Conservation (phyloP, 2,329 filamentous ascomycete species). For the Penicillium sumatraense region DNA sequence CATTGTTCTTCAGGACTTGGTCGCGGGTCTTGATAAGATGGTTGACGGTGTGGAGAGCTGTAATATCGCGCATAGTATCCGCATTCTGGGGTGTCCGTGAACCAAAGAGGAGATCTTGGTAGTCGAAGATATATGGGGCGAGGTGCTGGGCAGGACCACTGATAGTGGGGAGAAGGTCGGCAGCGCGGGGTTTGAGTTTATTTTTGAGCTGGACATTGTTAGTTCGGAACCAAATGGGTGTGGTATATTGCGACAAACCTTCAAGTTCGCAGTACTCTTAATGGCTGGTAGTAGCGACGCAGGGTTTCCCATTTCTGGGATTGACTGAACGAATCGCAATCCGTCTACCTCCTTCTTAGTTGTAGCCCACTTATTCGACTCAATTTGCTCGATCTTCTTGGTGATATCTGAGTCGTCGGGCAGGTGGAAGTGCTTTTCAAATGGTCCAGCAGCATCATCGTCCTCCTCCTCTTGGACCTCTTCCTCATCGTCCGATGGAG, state of each 20-base stretch:
- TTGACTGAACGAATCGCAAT: constrained; percentile 35
- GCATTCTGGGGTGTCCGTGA: constrained; percentile 73
- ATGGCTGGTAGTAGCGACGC: constrained; percentile 32
- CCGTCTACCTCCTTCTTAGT: constrained; percentile 43
- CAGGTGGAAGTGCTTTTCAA: constrained; percentile 77
- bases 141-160: constrained; percentile 67
- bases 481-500: constrained; percentile 50
- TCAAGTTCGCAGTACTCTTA: constrained; percentile 39
- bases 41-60: constrained; percentile 84
- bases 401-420: constrained; percentile 66
- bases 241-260: constrained; percentile 30
- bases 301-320: constrained; percentile 35
- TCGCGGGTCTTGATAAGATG: constrained; percentile 94
- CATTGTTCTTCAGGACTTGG: constrained; percentile 88
- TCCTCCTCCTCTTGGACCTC: constrained; percentile 35
- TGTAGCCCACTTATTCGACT: constrained; percentile 54
- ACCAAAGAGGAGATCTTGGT: constrained; percentile 79
- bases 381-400: constrained; percentile 53
- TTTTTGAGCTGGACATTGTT: constrained; percentile 65
- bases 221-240: not conserved
- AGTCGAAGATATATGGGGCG: constrained; percentile 76
- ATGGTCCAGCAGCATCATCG: constrained; percentile 67
- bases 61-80: constrained; percentile 69
- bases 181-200: constrained; percentile 63
- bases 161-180: constrained; percentile 61